Evolutionary conservation across 306 rosid species (phyloP).

Genomic region (Vicia faba): DNA sequence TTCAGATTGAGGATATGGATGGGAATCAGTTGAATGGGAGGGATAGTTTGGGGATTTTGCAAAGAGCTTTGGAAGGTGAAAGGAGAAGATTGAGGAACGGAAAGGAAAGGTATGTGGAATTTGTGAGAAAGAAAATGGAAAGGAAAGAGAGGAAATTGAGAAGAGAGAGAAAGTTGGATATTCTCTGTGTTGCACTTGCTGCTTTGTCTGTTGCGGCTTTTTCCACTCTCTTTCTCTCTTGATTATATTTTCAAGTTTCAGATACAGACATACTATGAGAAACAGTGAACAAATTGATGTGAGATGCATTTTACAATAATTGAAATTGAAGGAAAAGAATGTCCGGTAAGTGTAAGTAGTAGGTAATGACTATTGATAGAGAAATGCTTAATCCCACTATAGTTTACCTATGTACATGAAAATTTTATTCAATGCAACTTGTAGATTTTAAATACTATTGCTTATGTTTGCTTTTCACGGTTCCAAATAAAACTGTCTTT

Average conservation of each 20-base stretch:
- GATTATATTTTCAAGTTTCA: background rate
- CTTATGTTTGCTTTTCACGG: too few species aligned
- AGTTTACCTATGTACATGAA: background rate
- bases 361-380: background rate
- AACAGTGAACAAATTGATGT: too few species aligned
- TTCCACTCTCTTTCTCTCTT: slow-evolving; percentile 40
- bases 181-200: slow-evolving; percentile 53
- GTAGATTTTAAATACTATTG: too few species aligned
- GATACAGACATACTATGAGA: too few species aligned
- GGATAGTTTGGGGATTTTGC: slow-evolving; percentile 73
- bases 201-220: slow-evolving; percentile 39
- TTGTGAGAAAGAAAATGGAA: slow-evolving; percentile 42
- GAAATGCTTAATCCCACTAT: background rate
- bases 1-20: slow-evolving; percentile 80
- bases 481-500: too few species aligned
- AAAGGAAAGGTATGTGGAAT: slow-evolving; percentile 45
- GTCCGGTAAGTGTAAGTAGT: background rate
- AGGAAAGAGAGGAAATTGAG: slow-evolving; percentile 54
- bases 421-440: too few species aligned
- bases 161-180: slow-evolving; percentile 68
- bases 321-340: background rate
- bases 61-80: slow-evolving; percentile 55
- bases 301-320: background rate
- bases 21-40: slow-evolving; percentile 66
- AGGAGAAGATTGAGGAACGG: slow-evolving; percentile 35